A percentile compares a stretch with the other conserved stretches of the same genome.
phyloP scores from a whole-genome alignment of 192 early-diverging fungal species.

The Coemansia sp. region DNA sequence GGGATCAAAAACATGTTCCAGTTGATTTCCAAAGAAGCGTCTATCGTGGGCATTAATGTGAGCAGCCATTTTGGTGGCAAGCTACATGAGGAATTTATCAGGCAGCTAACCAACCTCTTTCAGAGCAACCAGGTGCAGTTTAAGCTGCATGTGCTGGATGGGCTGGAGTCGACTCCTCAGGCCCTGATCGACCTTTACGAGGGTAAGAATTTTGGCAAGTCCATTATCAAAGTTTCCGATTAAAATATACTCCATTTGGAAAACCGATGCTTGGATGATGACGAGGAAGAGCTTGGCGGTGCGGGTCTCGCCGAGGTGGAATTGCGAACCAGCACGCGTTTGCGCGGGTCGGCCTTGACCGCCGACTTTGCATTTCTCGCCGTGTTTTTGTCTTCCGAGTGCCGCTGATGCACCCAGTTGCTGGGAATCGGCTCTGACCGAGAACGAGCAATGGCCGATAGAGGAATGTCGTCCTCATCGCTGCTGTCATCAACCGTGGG shows the following conservation, averaged over 20 bases:
- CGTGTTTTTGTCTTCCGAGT: background rate
- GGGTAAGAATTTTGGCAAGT: constrained; percentile 70
- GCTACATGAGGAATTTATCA: constrained; percentile 54
- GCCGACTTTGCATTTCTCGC: background rate
- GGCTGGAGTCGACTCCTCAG: constrained; percentile 63
- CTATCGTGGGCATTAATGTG: constrained; percentile 68
- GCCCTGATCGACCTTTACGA: constrained; percentile 63
- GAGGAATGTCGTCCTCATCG: constrained; percentile 43
- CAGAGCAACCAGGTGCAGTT: constrained; percentile 63
- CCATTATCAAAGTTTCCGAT: constrained; percentile 27
- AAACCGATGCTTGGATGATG: constrained; percentile 22
- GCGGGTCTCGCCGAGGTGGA: background rate
- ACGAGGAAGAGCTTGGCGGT: constrained; percentile 1
- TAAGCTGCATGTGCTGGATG: constrained; percentile 57
- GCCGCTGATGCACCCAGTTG: background rate
- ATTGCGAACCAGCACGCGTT: constrained; percentile 6
- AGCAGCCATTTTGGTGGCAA: constrained; percentile 45
- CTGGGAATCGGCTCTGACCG: constrained; percentile 27
- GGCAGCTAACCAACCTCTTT: constrained; percentile 58
- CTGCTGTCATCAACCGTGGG: constrained; percentile 11
- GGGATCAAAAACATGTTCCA: constrained; percentile 58
- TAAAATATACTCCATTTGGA: constrained; percentile 20
- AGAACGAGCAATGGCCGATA: constrained; percentile 37
- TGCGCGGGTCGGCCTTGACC: background rate
- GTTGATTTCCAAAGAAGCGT: constrained; percentile 59